Conservation (phyloP, 2,329 filamentous ascomycete species). For the Xylaria digitata region DNA sequence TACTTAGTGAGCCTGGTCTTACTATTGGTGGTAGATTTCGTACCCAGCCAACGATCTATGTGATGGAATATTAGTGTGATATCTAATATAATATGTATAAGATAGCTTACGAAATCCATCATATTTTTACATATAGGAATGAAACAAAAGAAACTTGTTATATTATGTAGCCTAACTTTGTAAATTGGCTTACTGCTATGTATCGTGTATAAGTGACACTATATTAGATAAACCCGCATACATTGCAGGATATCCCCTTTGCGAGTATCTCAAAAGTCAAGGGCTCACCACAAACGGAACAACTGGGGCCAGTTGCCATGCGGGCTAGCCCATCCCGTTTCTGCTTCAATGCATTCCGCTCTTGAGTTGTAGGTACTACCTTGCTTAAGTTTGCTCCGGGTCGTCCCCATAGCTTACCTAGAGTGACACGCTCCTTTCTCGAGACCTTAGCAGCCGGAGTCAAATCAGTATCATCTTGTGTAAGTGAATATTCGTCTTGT, state of each 20-base stretch:
- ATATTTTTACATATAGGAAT: background rate
- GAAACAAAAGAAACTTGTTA: background rate
- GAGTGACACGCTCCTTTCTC: background rate
- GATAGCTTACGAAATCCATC: background rate
- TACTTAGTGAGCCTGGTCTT: too few species aligned
- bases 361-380: background rate
- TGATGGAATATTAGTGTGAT: too few species aligned
- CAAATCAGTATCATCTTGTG: too few species aligned
- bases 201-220: background rate
- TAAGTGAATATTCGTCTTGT: background rate
- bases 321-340: constrained; percentile 7
- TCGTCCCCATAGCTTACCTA: constrained; percentile 8
- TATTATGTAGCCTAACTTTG: background rate
- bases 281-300: constrained; percentile 8
- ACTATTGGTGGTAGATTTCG: too few species aligned
- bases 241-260: background rate
- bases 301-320: constrained; percentile 1
- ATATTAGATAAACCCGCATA: constrained; percentile 18
- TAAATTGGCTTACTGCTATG: too few species aligned
- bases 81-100: too few species aligned
- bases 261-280: background rate
- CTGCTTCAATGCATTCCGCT: background rate
- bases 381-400: background rate
- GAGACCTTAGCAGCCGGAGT: background rate
- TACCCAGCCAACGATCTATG: too few species aligned